These are phyloP conservation scores for Botryosphaeria agaves DNA, from an alignment of 2,329 filamentous ascomycete species.

Conservation along the genomic window DNA sequence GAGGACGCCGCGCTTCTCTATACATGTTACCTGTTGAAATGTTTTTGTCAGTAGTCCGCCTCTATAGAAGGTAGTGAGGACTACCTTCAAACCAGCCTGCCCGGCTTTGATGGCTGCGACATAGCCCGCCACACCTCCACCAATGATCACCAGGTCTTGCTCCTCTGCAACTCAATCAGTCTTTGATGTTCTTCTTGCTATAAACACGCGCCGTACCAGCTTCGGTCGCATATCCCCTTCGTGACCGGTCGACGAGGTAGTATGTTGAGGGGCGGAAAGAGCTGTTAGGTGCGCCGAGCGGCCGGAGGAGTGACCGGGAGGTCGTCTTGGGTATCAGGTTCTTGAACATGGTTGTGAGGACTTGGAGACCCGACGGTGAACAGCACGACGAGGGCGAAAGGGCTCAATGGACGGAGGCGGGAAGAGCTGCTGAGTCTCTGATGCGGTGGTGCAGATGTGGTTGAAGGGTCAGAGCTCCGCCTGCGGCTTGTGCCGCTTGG, in stretches of 20 bases:
- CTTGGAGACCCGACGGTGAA: background rate
- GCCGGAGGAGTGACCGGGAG: slow-evolving; percentile 7
- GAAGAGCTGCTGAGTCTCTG: background rate
- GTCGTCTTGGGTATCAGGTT: slow-evolving; percentile 6
- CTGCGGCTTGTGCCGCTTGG: too few relatives aligned
- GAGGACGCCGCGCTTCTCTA: slow-evolving; percentile 91
- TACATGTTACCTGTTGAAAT: slow-evolving; percentile 61
- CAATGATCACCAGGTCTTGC: slow-evolving; percentile 94
- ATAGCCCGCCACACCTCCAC: slow-evolving; percentile 94
- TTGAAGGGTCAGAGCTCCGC: background rate
- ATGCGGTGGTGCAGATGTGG: too few relatives aligned
- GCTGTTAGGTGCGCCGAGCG: slow-evolving; percentile 4
- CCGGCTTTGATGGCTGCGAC: slow-evolving; percentile 98
- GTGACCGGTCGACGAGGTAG: slow-evolving; percentile 31
- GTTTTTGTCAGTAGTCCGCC: slow-evolving; percentile 3
- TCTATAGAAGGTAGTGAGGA: slow-evolving; percentile 1
- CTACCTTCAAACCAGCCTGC: slow-evolving; percentile 89
- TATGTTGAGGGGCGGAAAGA: slow-evolving; percentile 19
- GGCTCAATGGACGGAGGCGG: background rate
- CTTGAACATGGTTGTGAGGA: slow-evolving; percentile 6
- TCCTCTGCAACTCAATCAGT: slow-evolving; percentile 45
- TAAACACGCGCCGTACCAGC: slow-evolving; percentile 21
- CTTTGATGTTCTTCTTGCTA: slow-evolving; percentile 5
- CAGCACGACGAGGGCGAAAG: background rate
- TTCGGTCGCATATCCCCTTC: slow-evolving; percentile 39